phyloP scores from a whole-genome alignment of 495 filamentous ascomycete genomes.

The Penicillium subrubescens region DNA sequence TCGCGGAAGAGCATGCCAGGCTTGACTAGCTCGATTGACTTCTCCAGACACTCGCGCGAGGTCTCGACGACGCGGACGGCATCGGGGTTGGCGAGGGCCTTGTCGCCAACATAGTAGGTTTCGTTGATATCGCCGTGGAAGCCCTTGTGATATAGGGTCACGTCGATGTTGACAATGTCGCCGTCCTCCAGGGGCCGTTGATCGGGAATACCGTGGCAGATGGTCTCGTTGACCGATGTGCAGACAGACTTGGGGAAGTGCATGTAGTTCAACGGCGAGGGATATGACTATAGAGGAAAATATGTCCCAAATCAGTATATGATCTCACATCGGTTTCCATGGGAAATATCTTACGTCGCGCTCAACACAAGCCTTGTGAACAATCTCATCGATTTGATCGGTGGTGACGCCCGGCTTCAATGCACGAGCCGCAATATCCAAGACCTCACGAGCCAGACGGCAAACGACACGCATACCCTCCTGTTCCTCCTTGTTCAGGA shows the following conservation, averaged over 20 bases:
- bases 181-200: conserved; percentile 76
- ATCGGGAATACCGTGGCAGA: conserved; percentile 92
- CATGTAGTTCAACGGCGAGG: conserved; percentile 94
- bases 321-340: conserved; percentile 2
- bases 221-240: conserved; percentile 93
- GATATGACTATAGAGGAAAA: conserved; percentile 74
- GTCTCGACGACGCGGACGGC: conserved; percentile 85
- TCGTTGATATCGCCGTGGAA: conserved; percentile 91
- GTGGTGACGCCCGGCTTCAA: conserved; percentile 88
- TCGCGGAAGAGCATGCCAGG: conserved; percentile 84
- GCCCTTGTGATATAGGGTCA: conserved; percentile 82
- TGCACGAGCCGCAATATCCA: conserved; percentile 86
- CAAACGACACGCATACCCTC: conserved; percentile 94
- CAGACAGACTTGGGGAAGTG: conserved; percentile 98
- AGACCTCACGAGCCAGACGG: conserved; percentile 81
- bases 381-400: conserved; percentile 93
- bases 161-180: conserved; percentile 88
- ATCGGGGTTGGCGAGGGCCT: conserved; percentile 71
- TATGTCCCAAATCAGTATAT: neutral
- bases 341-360: conserved; percentile 64
- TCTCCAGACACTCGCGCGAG: conserved; percentile 76
- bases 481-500: conserved; percentile 77
- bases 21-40: conserved; percentile 83
- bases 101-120: conserved; percentile 86
- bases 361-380: conserved; percentile 94